Evolutionary conservation across 345 rosid species (phyloP).

Genomic region (Syzygium oleosum): DNA sequence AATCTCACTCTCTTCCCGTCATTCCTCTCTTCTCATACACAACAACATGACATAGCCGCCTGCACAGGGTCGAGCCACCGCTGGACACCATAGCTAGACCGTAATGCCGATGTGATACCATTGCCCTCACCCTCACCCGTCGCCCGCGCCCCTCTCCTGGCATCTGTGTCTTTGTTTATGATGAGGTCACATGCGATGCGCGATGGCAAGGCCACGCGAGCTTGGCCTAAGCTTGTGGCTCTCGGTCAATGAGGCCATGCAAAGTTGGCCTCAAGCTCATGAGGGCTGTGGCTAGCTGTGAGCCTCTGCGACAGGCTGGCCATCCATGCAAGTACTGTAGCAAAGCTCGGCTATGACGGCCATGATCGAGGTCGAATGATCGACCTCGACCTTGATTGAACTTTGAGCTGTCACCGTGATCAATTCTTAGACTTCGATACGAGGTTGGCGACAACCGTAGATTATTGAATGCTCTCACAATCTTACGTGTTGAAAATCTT

Average conservation of each 20-base stretch:
- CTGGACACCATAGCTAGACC: not conserved
- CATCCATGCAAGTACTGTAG: not conserved
- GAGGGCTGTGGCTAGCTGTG: not conserved
- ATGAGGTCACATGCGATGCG: not conserved
- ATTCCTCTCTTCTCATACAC: not conserved
- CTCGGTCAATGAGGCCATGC: not conserved
- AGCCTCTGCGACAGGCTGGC: not conserved
- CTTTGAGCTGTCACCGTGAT: not conserved
- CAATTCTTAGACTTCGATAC: not conserved
- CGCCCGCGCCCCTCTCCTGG: not conserved
- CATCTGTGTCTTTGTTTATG: not conserved
- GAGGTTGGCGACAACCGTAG: not conserved
- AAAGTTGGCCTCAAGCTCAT: not conserved
- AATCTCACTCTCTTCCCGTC: not conserved
- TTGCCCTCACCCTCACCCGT: not conserved
- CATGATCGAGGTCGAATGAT: not conserved
- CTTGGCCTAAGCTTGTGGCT: not conserved
- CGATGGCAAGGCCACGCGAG: not conserved
- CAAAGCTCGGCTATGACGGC: not conserved
- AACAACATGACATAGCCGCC: not conserved
- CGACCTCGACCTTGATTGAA: not conserved
- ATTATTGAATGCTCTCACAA: not conserved
- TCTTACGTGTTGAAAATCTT: not conserved
- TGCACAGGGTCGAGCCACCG: not conserved
- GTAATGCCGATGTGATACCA: not conserved